These are phyloP conservation scores for Sporothrix inflata DNA, from an alignment of 2,329 filamentous ascomycete species.

Conservation along the genomic window DNA sequence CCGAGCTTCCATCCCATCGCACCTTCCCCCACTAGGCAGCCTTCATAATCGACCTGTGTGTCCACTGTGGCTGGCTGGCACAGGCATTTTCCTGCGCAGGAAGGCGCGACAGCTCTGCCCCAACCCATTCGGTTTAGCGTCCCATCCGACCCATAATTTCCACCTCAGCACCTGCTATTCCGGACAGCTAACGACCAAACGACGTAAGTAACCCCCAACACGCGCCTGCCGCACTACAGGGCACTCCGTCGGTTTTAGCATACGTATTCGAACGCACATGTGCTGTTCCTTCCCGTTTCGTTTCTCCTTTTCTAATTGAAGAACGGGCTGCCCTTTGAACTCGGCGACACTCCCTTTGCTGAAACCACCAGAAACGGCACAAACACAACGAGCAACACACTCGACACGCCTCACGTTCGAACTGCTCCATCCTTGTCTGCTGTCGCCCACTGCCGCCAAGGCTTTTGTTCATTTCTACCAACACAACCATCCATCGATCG, in stretches of 20 bases:
- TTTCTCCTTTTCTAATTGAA: constrained; percentile 24
- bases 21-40: constrained; percentile 29
- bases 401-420: neutral
- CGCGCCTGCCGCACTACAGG: constrained; percentile 22
- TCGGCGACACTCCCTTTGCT: neutral
- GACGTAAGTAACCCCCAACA: neutral
- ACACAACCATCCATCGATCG: neutral
- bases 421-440: neutral
- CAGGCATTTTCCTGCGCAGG: constrained; percentile 6
- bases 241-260: constrained; percentile 6
- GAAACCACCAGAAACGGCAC: neutral
- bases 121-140: constrained; percentile 12
- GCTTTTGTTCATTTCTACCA: neutral
- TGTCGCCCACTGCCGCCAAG: neutral
- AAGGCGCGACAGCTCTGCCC: constrained; percentile 21
- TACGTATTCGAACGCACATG: constrained; percentile 26
- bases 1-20: constrained; percentile 12
- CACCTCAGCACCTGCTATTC: neutral
- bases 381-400: neutral
- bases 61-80: neutral
- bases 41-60: neutral
- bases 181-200: constrained; percentile 17
- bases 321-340: neutral
- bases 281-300: constrained; percentile 17
- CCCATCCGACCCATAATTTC: constrained; percentile 6